phyloP scores from a whole-genome alignment of 192 early-diverging fungal genomes.

The Phlyctochytrium planicorne region DNA sequence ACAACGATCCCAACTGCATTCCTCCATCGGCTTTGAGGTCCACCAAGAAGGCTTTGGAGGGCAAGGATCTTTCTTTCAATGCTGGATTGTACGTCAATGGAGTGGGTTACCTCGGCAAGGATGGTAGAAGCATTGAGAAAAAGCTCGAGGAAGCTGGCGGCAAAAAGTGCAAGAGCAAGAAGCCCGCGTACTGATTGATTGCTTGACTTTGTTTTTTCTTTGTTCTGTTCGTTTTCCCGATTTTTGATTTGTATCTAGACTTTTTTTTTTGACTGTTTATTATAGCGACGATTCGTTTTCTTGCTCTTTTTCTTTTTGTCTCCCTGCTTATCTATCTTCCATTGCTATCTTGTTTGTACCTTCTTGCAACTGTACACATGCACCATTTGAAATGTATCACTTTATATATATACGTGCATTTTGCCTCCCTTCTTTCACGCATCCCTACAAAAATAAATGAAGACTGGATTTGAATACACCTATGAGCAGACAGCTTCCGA shows the following conservation, averaged over 20 bases:
- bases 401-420: no score
- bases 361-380: not conserved
- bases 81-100: not conserved
- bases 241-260: not conserved
- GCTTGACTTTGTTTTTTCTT: not conserved
- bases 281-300: not conserved
- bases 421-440: no score
- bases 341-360: not conserved
- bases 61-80: not conserved
- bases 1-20: slow-evolving; percentile 1
- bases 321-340: not conserved
- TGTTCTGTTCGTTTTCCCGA: not conserved
- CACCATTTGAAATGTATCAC: not conserved
- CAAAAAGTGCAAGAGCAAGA: not conserved
- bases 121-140: not conserved
- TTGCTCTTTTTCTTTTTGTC: not conserved
- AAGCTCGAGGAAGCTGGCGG: no score
- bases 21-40: not conserved
- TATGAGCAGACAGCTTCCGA: no score
- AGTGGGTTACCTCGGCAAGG: not conserved
- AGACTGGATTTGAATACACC: no score
- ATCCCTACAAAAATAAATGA: no score
- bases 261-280: not conserved
- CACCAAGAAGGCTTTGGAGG: not conserved
- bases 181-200: not conserved